Evolutionary conservation across 140 eudicot species (phyloP), one percentile per base, ranked within the genome.

Genomic region (Bidens hawaiensis): DNA sequence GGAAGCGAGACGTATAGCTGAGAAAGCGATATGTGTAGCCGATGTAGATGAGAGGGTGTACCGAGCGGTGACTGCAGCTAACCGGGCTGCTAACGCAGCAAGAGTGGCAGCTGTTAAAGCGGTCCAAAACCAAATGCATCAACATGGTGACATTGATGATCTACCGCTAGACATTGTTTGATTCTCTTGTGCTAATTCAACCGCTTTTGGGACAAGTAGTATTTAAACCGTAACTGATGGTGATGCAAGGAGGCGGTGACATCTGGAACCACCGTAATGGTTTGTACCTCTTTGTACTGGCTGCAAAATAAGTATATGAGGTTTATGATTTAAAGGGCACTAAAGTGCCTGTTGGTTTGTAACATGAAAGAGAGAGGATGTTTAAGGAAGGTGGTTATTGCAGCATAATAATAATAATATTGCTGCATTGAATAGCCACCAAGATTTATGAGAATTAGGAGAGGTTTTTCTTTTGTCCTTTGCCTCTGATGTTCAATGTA

Each of bases 41-140:
- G 71, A 79, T 43, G 88, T 82, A 30, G 95, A 82, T 47, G 96
- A 87, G 51, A 85, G 87, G 67, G 96, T 87, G 52, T 78, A 84
- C 84, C 72, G 78, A 52, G 89, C 93, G 0, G 96, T 87, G 36
- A 59, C 51, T 62, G 95, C 85, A 9, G 91, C 96, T 27, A 91
- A 91, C 75, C 75, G 88, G 60, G 94, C 98, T 2, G 98, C 96
- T 12, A 91, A 83, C 38, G 98, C 96, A 5, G 98, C 96, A 0
- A 76, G 98, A 65, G 96, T 91, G 36, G 94, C 98, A 16, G 96
- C 98, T n/a, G 88, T 91, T 6, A 91, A 84, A 63, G 98, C 98
- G 1, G 98, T 91, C 31, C 98, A 82, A 68, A 84, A 87, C 80
- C 73, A 78, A 51, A 90, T 79, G 18, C 82, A 78, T 48, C 73